Conservation (phyloP, 208 protist genomes). For the Crithidia brevicula region DNA sequence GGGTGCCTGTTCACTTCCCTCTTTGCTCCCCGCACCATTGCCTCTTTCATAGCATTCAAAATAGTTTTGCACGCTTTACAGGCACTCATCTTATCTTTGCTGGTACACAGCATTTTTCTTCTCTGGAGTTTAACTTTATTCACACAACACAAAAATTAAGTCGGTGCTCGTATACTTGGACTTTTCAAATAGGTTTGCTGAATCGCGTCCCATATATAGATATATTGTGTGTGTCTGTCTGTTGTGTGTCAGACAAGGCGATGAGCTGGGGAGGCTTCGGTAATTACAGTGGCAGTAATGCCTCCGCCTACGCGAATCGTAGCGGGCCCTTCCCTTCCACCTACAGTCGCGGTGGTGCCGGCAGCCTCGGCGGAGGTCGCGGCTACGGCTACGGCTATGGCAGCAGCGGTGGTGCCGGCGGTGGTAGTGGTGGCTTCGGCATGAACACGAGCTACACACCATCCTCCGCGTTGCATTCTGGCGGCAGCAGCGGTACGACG, state of each 20-base stretch:
- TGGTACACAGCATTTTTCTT: too few relatives aligned
- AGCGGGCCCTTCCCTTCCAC: not conserved
- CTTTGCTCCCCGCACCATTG: too few relatives aligned
- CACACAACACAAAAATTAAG: too few relatives aligned
- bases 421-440: slow-evolving; percentile 1
- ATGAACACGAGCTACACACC: not conserved
- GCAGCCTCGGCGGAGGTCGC: not conserved
- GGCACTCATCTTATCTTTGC: too few relatives aligned
- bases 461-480: not conserved
- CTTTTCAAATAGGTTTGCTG: too few relatives aligned
- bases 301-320: slow-evolving; percentile 6
- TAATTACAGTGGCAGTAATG: not conserved
- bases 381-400: not conserved
- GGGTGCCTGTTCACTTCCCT: too few relatives aligned
- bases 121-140: too few relatives aligned
- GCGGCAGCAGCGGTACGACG: not conserved
- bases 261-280: slow-evolving; percentile 33
- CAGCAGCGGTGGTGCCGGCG: slow-evolving; percentile 1
- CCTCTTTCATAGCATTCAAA: too few relatives aligned
- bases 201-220: too few relatives aligned
- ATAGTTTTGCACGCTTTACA: too few relatives aligned
- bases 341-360: not conserved
- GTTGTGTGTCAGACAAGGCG: not conserved
- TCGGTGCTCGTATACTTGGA: too few relatives aligned
- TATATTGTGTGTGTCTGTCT: too few relatives aligned